phyloP scores from a whole-genome alignment of 768 basidiomycete genomes.

The Boletus insuetus region DNA sequence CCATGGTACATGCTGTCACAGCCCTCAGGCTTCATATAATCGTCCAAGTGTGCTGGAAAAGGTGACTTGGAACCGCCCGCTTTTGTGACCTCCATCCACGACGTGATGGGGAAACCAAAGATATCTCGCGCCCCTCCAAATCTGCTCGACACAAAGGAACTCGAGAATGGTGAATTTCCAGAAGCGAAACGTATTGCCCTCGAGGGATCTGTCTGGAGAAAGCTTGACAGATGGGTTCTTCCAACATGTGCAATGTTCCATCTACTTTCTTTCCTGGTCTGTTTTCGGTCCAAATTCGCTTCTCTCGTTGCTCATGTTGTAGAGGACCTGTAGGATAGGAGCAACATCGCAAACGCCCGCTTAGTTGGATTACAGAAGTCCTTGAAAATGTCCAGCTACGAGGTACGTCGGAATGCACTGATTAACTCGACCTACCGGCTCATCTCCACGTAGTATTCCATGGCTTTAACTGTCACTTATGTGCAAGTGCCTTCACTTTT shows the following conservation, averaged over 20 bases:
- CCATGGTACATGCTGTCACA: no score
- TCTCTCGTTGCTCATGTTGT: not conserved
- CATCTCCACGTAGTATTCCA: slow-evolving; percentile 31
- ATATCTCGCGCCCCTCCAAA: not conserved
- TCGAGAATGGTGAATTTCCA: slow-evolving; percentile 11
- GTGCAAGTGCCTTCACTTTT: slow-evolving; percentile 11
- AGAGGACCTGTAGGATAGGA: slow-evolving; percentile 29
- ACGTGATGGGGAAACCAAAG: slow-evolving; percentile 3
- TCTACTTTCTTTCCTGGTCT: slow-evolving; percentile 52
- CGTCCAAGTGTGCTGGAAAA: not conserved
- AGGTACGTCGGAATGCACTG: slow-evolving; percentile 12
- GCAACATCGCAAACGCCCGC: slow-evolving; percentile 57
- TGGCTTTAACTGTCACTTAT: slow-evolving; percentile 30
- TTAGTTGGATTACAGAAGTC: slow-evolving; percentile 60
- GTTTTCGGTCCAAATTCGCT: slow-evolving; percentile 12
- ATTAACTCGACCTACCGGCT: not conserved
- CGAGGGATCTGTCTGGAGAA: slow-evolving; percentile 45
- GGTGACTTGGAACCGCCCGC: no score
- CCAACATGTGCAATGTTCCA: slow-evolving; percentile 51
- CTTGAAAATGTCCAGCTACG: slow-evolving; percentile 30
- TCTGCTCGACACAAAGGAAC: slow-evolving; percentile 4
- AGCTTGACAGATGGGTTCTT: slow-evolving; percentile 47
- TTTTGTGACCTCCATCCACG: not conserved
- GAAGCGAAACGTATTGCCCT: slow-evolving; percentile 21
- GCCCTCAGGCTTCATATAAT: not conserved